Base-by-base conservation (phyloP, 2,329 filamentous ascomycete species). In the Claviceps paspali region DNA sequence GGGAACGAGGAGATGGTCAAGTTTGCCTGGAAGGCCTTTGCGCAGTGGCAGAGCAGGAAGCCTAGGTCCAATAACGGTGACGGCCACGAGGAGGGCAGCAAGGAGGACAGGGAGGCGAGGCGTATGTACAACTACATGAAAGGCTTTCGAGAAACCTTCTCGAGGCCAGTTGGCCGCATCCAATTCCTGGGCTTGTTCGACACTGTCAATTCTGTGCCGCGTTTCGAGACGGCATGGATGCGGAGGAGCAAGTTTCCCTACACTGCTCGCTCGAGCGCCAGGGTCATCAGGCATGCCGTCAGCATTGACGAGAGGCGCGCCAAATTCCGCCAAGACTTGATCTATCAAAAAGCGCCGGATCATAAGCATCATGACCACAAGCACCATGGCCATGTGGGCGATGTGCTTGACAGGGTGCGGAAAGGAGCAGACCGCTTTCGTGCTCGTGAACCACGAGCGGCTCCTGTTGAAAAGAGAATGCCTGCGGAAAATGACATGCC, bases 1-100 rank as follows among this genome's bases (percentile, higher is more conserved):
- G 83, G 84, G 9, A 92, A 92, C 47, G 82, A 92, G 50, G 84
- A 91, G 47, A 79, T 91, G 76, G 76, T 84, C 36, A 67, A 70
- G 4, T 92, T 92, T 52, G 83, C 82, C 1, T 91, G 83, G 82
- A 86, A 82, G 52, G 78, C 79, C 0, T 86, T 85, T 49, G 70
- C 77, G 6, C 74, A 78, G 51, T 85, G 79, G 78, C 77, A 83
- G 49, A 68, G 67, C 30, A 70, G 78, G 64, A 61, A 64, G 64
- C 57, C 55, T 8, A 59, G 63, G 0, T 50, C 52, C 11, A 49
- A 57, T 23, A 52, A 57, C 6, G 56, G 62, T 2, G 62, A 67
- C 32, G 65, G 60, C 21, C 57, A 58, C 24, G 14, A 34, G 15
- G 12, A 19, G 0, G 57, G 12, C n/a, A 6, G 12, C 7, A 28